Evolutionary conservation across 805 yeast genomes (phyloP).

Genomic region (Tetrapisispora arboricola): DNA sequence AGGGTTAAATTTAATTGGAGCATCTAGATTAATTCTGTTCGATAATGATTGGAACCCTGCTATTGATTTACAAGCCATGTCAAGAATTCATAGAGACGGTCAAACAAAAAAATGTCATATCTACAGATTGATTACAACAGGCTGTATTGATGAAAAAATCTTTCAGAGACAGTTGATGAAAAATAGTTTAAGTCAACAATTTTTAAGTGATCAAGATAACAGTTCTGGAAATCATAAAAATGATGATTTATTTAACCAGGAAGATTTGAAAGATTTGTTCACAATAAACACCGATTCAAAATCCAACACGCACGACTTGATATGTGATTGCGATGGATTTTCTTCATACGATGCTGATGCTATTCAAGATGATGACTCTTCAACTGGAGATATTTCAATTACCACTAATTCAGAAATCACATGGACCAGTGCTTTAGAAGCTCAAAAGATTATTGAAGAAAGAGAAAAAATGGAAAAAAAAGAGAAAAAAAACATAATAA

Average conservation of each 20-base stretch:
- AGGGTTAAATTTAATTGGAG: conserved; percentile 85
- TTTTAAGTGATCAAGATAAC: conserved; percentile 34
- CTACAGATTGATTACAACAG: conserved; percentile 77
- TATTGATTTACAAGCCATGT: conserved; percentile 88
- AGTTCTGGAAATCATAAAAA: conserved; percentile 32
- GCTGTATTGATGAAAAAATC: conserved; percentile 89
- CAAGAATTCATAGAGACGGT: conserved; percentile 90
- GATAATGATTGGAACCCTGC: conserved; percentile 99
- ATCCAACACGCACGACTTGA: conserved; percentile 70
- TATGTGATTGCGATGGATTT: conserved; percentile 53
- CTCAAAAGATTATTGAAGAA: conserved; percentile 17
- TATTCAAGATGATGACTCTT: conserved; percentile 2
- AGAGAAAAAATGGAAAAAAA: conserved; percentile 12
- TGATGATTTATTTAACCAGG: conserved; percentile 56
- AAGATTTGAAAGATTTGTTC: conserved; percentile 68
- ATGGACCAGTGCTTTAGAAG: conserved; percentile 52
- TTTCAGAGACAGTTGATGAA: conserved; percentile 86
- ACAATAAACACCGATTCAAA: conserved; percentile 39
- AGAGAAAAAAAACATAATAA: conserved; percentile 36
- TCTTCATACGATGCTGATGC: conserved; percentile 32
- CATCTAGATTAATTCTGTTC: conserved; percentile 69
- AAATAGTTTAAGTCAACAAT: conserved; percentile 62
- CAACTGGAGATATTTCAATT: not conserved
- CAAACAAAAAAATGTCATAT: conserved; percentile 69
- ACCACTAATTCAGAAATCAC: conserved; percentile 12